These are phyloP conservation scores for Beta corolliflora DNA, from an alignment of 179 eudicot genomes.

Conservation along the genomic window DNA sequence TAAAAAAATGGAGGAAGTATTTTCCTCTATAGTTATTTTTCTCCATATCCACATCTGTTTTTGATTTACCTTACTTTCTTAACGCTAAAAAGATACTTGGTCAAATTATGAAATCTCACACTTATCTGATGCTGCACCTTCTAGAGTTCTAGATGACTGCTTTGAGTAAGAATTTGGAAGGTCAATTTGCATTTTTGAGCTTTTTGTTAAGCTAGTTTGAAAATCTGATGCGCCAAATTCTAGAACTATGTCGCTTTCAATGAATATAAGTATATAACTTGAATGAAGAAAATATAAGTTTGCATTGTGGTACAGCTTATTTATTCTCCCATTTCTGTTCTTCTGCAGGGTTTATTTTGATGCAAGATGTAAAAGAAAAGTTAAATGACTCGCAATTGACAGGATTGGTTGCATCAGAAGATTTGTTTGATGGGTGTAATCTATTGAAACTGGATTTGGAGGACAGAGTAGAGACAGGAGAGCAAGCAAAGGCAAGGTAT, in stretches of 20 bases:
- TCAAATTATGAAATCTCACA: neutral
- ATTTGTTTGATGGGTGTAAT: constrained; percentile 30
- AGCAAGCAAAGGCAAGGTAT: constrained; percentile 13
- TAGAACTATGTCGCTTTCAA: neutral
- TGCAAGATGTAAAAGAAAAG: constrained; percentile 50
- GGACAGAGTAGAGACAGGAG: constrained; percentile 2
- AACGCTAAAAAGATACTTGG: neutral
- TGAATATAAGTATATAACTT: neutral
- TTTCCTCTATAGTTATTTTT: neutral
- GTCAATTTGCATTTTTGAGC: neutral
- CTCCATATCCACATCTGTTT: neutral
- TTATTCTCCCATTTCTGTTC: neutral
- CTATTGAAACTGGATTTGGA: constrained; percentile 10
- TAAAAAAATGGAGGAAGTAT: neutral
- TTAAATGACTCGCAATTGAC: constrained; percentile 40
- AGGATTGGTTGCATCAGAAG: constrained; percentile 31
- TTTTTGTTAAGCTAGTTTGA: neutral
- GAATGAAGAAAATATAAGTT: too few relatives aligned
- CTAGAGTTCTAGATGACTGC: neutral
- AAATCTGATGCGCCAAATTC: neutral
- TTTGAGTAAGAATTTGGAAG: neutral
- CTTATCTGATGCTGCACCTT: neutral
- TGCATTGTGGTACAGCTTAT: neutral
- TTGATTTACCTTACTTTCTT: neutral
- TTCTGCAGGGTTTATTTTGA: constrained; percentile 49